Evolutionary conservation across 129 eudicot genomes (phyloP).

Genomic region (Arctium minus): DNA sequence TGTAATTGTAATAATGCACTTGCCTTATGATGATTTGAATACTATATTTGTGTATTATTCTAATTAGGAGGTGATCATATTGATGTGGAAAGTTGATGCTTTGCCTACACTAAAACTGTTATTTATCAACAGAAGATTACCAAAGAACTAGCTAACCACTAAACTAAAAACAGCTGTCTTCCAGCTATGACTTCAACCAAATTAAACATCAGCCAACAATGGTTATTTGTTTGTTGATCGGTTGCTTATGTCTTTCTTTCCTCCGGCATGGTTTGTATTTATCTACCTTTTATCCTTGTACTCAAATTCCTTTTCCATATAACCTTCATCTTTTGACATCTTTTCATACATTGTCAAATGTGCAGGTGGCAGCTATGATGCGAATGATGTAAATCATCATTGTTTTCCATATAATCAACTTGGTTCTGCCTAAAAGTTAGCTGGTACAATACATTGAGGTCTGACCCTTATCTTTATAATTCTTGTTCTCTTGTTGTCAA

Average conservation of each 20-base stretch:
- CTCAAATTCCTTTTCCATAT: not conserved
- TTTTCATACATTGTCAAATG: not conserved
- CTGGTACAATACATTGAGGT: not conserved
- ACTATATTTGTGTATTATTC: not conserved
- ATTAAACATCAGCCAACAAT: not conserved
- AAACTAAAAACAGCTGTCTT: not conserved
- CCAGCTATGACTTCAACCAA: not conserved
- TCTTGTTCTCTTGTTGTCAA: not conserved
- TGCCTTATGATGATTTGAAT: not conserved
- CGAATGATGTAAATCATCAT: not conserved
- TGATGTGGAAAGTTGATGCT: not conserved
- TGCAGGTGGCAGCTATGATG: not conserved
- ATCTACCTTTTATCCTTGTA: not conserved
- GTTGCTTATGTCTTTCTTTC: not conserved
- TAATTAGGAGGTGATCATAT: not conserved
- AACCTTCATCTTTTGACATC: not conserved
- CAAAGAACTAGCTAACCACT: not conserved
- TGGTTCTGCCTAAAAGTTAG: not conserved
- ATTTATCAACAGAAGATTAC: not conserved
- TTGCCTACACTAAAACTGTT: not conserved
- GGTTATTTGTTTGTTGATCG: not conserved
- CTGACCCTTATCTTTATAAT: not conserved
- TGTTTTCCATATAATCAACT: not conserved
- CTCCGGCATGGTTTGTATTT: not conserved
- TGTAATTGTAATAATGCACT: not conserved